Percentiles rank a stretch among this genome's conserved stretches.
Conservation (phyloP, 2,329 filamentous ascomycete genomes). For the Colletotrichum camelliae region DNA sequence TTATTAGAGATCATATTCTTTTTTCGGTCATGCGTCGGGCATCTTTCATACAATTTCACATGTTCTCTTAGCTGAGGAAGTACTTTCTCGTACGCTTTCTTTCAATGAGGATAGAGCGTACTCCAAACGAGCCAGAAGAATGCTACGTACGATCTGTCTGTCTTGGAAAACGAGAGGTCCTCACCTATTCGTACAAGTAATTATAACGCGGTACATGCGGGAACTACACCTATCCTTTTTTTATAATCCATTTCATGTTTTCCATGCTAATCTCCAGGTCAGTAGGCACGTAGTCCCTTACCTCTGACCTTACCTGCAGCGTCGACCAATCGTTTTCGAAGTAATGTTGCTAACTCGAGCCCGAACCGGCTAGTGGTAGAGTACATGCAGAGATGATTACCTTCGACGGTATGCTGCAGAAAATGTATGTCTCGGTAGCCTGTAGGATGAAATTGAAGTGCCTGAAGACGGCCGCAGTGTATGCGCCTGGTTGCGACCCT, state of each 20-base stretch:
- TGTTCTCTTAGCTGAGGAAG: not conserved
- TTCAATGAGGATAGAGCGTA: not conserved
- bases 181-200: slow-evolving; percentile 22
- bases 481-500: not conserved
- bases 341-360: not conserved
- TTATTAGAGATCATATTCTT: not conserved
- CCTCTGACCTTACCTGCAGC: slow-evolving; percentile 61
- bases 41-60: not conserved
- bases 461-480: not conserved
- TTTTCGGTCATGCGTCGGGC: slow-evolving; percentile 6
- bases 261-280: slow-evolving; percentile 30
- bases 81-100: not conserved
- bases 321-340: slow-evolving; percentile 24
- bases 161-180: slow-evolving; percentile 4
- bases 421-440: not conserved
- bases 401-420: slow-evolving; percentile 15
- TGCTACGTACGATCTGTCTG: not conserved
- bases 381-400: slow-evolving; percentile 9
- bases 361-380: not conserved
- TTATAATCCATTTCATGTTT: not conserved
- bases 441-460: not conserved
- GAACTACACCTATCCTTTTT: not conserved
- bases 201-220: slow-evolving; percentile 20
- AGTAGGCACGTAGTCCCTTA: slow-evolving; percentile 51
- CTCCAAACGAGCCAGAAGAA: not conserved